Conservation (phyloP, 2,329 filamentous ascomycete species). For the Exophiala sp. region DNA sequence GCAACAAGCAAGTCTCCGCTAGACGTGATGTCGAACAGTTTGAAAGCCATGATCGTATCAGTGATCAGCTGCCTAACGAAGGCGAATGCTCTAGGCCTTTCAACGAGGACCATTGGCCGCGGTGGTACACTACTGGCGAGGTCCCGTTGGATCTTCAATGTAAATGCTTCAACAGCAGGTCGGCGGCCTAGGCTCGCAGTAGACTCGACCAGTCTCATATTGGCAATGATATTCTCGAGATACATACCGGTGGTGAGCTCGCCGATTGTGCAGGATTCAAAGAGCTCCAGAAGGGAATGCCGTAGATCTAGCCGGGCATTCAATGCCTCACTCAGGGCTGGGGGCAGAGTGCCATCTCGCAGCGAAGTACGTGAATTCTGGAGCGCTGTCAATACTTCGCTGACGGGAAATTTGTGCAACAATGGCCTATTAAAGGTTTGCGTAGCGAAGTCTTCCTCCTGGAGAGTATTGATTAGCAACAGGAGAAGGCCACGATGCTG, state of each 20-base stretch:
- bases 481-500: too few species aligned
- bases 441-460: constrained; percentile 96
- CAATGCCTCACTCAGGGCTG: constrained; percentile 50
- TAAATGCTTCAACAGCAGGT: constrained; percentile 70
- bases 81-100: constrained; percentile 63
- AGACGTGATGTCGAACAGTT: constrained; percentile 48
- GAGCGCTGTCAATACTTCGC: constrained; percentile 52
- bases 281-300: constrained; percentile 38
- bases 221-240: constrained; percentile 1
- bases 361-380: constrained; percentile 52
- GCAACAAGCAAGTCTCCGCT: constrained; percentile 49
- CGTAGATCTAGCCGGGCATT: constrained; percentile 58
- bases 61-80: constrained; percentile 65
- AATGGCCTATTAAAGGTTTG: constrained; percentile 80
- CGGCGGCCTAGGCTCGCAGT: constrained; percentile 58
- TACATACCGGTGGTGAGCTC: neutral
- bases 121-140: constrained; percentile 91
- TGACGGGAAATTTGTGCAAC: constrained; percentile 56
- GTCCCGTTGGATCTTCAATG: constrained; percentile 80
- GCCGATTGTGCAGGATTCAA: constrained; percentile 7
- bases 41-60: constrained; percentile 64
- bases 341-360: constrained; percentile 34
- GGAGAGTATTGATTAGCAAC: constrained; percentile 6
- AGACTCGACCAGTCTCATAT: constrained; percentile 52
- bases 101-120: constrained; percentile 70